phyloP scores from a whole-genome alignment of 192 early-diverging fungal genomes.

The Jimgerdemannia flammicorona region DNA sequence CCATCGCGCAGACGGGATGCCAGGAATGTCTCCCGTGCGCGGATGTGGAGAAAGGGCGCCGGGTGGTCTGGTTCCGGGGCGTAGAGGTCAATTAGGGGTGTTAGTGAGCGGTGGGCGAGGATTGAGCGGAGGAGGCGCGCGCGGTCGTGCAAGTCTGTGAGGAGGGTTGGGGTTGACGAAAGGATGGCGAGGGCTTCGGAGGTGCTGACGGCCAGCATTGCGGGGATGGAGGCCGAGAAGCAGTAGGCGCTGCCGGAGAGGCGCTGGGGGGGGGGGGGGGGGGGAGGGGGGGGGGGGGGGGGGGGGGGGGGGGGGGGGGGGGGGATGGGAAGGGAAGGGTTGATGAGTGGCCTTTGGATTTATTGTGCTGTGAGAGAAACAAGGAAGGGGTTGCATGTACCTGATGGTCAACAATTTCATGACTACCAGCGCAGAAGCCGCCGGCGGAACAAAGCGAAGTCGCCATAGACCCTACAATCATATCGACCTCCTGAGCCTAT shows the following conservation, averaged over 20 bases:
- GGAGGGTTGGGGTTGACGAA: constrained; percentile 35
- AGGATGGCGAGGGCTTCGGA: constrained; percentile 76
- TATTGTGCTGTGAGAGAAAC: too few relatives aligned
- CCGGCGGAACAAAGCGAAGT: constrained; percentile 78
- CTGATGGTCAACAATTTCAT: constrained; percentile 81
- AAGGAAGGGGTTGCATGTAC: background rate
- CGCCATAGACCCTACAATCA: constrained; percentile 84
- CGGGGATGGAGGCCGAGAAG: constrained; percentile 93
- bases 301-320: constrained; percentile 29
- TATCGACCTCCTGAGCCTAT: constrained; percentile 73
- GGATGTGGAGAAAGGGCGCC: constrained; percentile 75
- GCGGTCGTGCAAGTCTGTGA: constrained; percentile 64
- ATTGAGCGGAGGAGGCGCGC: constrained; percentile 47
- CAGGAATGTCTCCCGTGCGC: constrained; percentile 45
- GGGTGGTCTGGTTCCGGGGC: constrained; percentile 7
- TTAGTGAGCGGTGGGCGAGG: constrained; percentile 16
- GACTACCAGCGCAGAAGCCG: constrained; percentile 88
- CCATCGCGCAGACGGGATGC: constrained; percentile 5
- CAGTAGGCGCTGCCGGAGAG: constrained; percentile 88
- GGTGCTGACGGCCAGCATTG: constrained; percentile 87
- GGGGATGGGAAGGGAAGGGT: background rate
- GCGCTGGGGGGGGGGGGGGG: constrained; percentile 42
- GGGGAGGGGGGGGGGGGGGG: background rate
- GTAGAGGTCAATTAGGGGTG: constrained; percentile 14
- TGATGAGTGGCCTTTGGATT: background rate